phyloP scores from a whole-genome alignment of 2,329 filamentous ascomycete genomes.

The Nothopassalora personata region DNA sequence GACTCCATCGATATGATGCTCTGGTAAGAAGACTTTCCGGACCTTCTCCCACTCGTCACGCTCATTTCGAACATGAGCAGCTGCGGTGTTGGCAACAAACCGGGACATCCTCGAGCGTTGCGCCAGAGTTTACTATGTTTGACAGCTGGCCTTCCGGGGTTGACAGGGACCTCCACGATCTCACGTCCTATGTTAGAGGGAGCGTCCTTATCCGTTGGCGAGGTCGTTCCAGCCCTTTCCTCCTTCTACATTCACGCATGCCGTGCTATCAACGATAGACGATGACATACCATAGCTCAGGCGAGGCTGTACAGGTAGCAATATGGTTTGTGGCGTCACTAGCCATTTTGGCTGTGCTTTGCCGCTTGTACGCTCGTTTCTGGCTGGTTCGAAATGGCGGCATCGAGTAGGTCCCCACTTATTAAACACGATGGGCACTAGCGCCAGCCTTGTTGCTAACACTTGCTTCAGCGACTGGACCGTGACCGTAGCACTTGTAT shows the following conservation, averaged over 20 bases:
- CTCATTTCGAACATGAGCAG: neutral
- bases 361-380: constrained; percentile 1
- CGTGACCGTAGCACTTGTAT: constrained; percentile 1
- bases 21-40: no score
- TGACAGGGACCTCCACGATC: neutral
- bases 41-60: neutral
- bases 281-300: constrained; percentile 2
- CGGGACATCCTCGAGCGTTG: neutral
- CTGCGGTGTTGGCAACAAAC: neutral
- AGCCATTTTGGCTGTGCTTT: constrained; percentile 1
- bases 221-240: neutral
- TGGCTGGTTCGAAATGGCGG: constrained; percentile 1
- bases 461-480: constrained; percentile 1
- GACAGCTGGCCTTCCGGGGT: neutral
- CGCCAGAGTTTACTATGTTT: neutral
- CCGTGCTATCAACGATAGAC: neutral
- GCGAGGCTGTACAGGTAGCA: neutral
- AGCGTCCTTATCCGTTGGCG: neutral
- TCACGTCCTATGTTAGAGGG: neutral
- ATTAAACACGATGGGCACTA: neutral
- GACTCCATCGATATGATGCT: no score
- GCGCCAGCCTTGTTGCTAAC: neutral
- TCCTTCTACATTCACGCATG: neutral
- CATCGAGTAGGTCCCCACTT: constrained; percentile 1
- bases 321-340: constrained; percentile 1